Evolutionary conservation across 139 green algal species (phyloP).

Genomic region (Pleodorina starrii): DNA sequence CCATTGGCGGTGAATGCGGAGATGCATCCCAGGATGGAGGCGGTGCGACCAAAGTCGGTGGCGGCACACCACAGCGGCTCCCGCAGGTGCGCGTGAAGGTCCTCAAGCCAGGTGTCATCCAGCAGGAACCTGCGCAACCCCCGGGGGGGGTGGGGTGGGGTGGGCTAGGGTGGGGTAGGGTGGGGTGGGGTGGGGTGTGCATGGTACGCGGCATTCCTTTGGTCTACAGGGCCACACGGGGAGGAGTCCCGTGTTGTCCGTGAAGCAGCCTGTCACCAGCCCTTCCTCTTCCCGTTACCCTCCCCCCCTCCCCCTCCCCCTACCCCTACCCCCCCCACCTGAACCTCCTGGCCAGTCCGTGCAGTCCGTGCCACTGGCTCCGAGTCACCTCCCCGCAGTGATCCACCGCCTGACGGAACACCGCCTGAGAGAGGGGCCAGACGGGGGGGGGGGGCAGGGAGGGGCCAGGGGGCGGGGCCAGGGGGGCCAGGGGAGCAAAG

Average conservation of each 20-base stretch:
- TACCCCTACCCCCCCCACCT: slow-evolving; percentile 2
- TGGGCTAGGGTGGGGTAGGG: too few species aligned
- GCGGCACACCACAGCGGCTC: slow-evolving; percentile 8
- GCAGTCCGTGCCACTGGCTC: slow-evolving; percentile 46
- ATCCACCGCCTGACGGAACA: slow-evolving; percentile 44
- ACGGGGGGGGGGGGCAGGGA: not conserved
- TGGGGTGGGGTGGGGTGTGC: too few species aligned
- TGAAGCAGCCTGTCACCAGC: too few species aligned
- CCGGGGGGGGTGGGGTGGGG: too few species aligned
- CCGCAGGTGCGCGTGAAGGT: slow-evolving; percentile 26
- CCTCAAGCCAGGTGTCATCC: slow-evolving; percentile 42
- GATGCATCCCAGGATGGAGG: slow-evolving; percentile 33
- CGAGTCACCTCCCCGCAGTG: slow-evolving; percentile 33
- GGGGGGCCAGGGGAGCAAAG: too few species aligned
- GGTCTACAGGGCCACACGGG: too few species aligned
- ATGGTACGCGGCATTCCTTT: too few species aligned
- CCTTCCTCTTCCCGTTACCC: too few species aligned
- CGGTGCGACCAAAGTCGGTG: slow-evolving; percentile 33
- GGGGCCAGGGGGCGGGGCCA: not conserved
- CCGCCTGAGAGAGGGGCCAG: not conserved
- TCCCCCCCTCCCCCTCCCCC: not conserved
- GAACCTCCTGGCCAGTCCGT: slow-evolving; percentile 40
- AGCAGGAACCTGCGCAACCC: slow-evolving; percentile 49
- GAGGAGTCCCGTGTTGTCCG: too few species aligned
- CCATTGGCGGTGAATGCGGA: slow-evolving; percentile 33